Percentiles rank a stretch among this genome's conserved stretches.
Conservation (phyloP, 495 filamentous ascomycete genomes). For the Recurvomyces mirabilis region DNA sequence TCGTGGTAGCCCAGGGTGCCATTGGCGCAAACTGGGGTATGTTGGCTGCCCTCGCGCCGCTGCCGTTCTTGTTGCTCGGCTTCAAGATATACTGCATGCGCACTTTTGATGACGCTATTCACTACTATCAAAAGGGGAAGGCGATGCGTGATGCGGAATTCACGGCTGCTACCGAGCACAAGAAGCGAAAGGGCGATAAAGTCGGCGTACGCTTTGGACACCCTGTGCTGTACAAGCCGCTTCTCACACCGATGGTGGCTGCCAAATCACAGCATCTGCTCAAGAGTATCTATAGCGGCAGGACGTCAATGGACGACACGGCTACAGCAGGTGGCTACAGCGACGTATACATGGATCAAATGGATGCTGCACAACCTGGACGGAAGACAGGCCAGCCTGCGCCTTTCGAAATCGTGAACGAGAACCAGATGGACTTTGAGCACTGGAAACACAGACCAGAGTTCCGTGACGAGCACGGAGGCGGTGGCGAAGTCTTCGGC, state of each 20-base stretch:
- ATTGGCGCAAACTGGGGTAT: constrained; percentile 39
- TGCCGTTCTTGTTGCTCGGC: constrained; percentile 65
- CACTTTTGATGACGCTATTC: constrained; percentile 63
- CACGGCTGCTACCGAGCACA: constrained; percentile 36
- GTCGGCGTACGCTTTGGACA: constrained; percentile 78
- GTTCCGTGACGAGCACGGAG: constrained; percentile 79
- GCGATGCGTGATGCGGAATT: constrained; percentile 47
- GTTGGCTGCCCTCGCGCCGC: constrained; percentile 57
- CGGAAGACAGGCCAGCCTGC: constrained; percentile 41
- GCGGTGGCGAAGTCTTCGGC: constrained; percentile 42
- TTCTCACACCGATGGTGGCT: constrained; percentile 94
- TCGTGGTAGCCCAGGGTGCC: constrained; percentile 30
- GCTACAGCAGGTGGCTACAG: constrained; percentile 39
- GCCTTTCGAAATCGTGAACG: constrained; percentile 81
- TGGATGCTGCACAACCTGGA: constrained; percentile 65
- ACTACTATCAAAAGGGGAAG: constrained; percentile 59
- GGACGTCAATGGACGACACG: constrained; percentile 44
- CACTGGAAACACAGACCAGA: constrained; percentile 83
- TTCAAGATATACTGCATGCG: constrained; percentile 81
- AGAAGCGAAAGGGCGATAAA: constrained; percentile 48
- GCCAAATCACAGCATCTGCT: constrained; percentile 76
- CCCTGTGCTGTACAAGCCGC: constrained; percentile 74
- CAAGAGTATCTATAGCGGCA: constrained; percentile 67
- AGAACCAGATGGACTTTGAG: constrained; percentile 82
- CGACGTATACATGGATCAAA: constrained; percentile 63